Base-by-base conservation (phyloP, 108 stramenopile species). In the Skeletonema menzelii region DNA sequence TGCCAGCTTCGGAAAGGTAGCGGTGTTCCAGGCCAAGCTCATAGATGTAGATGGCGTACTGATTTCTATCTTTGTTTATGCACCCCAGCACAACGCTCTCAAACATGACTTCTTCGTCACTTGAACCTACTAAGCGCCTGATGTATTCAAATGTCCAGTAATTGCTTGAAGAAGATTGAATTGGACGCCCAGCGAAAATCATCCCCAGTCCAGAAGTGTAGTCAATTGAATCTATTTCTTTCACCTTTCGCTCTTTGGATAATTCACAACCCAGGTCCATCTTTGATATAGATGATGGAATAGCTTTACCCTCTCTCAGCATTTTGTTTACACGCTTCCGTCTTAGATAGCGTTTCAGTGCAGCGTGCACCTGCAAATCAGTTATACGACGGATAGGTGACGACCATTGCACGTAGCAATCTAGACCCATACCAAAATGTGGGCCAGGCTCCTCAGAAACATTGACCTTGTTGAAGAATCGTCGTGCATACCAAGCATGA, bases 61-160 rank as follows among this genome's bases (percentile, higher is more conserved):
- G 87, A 40, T 74, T 73, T 38, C 85, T 76, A 1, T 77, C 73
- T 28, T 80, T 70, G 70, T 94, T 84, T 14, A 84, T 65, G 69
- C 84, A 90, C 22, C 90, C 93, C 56, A 94, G 75, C 11, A 91
- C 86, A 17, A 89, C 58, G 35, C 76, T 77, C 24, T 91, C 81
- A 42, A 80, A 88, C 59, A 80, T 60, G 2, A 76, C 61, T 31
- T 77, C 73, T 17, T 71, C 70, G 20, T 75, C 85, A 26, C 78
- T 65, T 1, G 55, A 56, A 10, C 77, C 65, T 8, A 77, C 59
- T 27, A 74, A 42, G 35, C 87, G 77, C n/a, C 73, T 77, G 31
- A 94, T 70, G 65, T 94, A 85, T 76, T 91, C 93, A 35, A 88
- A 86, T 19, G 87, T 40, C 93, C 93, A 94, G 75, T 88, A 91